These are phyloP conservation scores for Massarina eburnea DNA, from an alignment of 2,329 filamentous ascomycete species.

Conservation along the genomic window DNA sequence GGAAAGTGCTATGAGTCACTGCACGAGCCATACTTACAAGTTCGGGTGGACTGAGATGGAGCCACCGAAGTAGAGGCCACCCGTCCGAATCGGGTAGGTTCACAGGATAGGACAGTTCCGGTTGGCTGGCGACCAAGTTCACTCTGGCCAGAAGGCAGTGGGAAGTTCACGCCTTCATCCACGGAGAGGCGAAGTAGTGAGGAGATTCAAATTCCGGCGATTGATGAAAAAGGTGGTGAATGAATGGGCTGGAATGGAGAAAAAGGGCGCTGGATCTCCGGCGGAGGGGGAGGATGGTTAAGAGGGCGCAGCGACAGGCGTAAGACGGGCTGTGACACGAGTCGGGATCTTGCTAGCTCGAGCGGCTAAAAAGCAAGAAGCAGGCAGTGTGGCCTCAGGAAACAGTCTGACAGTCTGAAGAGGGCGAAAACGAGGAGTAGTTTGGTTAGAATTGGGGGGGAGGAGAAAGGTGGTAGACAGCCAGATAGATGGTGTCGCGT, in stretches of 20 bases:
- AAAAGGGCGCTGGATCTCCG: conserved; percentile 34
- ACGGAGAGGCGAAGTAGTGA: neutral
- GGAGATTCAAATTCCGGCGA: conserved; percentile 1
- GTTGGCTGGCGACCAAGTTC: conserved; percentile 1
- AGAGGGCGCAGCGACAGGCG: conserved; percentile 35
- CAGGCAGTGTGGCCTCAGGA: conserved; percentile 33
- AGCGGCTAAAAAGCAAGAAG: conserved; percentile 24
- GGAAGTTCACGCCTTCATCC: conserved; percentile 8
- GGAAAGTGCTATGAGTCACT: conserved; percentile 38
- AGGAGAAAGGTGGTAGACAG: conserved; percentile 20
- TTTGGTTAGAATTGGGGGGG: conserved; percentile 19
- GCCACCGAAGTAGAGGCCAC: conserved; percentile 9
- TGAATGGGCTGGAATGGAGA: conserved; percentile 6
- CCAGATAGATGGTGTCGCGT: conserved; percentile 19
- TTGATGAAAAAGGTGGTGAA: conserved; percentile 11
- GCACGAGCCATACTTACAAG: conserved; percentile 9
- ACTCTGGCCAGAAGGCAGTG: conserved; percentile 4
- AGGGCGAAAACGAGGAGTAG: conserved; percentile 15
- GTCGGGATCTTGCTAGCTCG: conserved; percentile 22
- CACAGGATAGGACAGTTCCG: conserved; percentile 1
- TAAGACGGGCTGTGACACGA: conserved; percentile 32
- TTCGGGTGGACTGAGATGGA: conserved; percentile 5
- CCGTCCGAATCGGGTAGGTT: conserved; percentile 7
- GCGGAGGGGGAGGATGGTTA: conserved; percentile 26
- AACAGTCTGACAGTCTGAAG: conserved; percentile 15